Base-by-base conservation (phyloP, 495 filamentous ascomycete species). In the Aspergillus avenaceus region DNA sequence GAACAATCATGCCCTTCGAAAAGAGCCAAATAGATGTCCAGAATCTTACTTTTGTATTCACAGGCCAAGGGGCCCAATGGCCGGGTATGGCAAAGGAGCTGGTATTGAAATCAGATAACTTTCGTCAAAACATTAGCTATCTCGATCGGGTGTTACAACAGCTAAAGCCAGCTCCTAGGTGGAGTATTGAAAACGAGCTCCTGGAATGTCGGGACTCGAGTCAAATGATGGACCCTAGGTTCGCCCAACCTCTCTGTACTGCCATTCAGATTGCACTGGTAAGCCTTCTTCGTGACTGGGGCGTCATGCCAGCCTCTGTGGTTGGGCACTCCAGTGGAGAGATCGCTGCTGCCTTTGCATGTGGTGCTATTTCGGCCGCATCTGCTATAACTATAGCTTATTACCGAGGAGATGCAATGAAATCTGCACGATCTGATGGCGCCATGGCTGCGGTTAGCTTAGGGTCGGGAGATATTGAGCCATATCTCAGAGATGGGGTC, bases 381-480 rank as follows among this genome's bases (percentile, higher is more conserved):
- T 16, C 29, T 5, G 64, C 49, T 21, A 55, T 49, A 29, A 53
- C 49, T 18, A 34, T 47, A 6, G 57, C 44, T 21, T 58, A 47
- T 52, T 67, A 53, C 45, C 53, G 60, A 8, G 60, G 60, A 9
- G 26, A 42, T 2, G 36, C 29, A 4, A 31, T 32, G 7, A 47
- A 34, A 40, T 22, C 16, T 18, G 14, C 4, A 27, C 8, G 12
- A 11, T n/a, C n/a, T n/a, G 31, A n/a, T 18, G 58, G 60, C 7
- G 52, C 51, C 3, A 74, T 70, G 73, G 63, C 56, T 5, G 67
- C 63, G 6, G 58, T 73, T 11, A 69, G 67, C 0, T 48, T 77
- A 1, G 50, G 55, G n/a, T 43, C 51, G 2, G 55, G 50, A 0
- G 49, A 49, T 5, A 62, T 60, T 11, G 38, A 40, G 5, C 23